phyloP scores from a whole-genome alignment of 306 rosid genomes.

The Rosa rugosa region DNA sequence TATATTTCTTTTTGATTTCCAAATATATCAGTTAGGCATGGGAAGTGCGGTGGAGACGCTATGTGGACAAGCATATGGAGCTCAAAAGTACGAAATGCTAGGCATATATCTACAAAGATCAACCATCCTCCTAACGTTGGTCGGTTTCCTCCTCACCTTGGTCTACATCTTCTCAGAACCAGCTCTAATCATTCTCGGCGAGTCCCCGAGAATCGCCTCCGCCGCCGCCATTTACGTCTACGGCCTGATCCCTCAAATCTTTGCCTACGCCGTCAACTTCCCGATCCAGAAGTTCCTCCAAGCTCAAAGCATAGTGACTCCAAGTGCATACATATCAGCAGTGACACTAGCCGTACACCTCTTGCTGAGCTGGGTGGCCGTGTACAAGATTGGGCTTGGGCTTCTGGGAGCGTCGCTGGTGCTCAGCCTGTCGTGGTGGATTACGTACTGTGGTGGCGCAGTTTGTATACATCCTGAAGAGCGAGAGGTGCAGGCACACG shows the following conservation, averaged over 20 bases:
- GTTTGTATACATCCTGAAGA: constrained; percentile 57
- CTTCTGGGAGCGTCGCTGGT: constrained; percentile 62
- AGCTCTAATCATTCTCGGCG: constrained; percentile 43
- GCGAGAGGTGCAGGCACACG: constrained; percentile 50
- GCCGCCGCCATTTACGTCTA: constrained; percentile 56
- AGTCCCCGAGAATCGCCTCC: constrained; percentile 52
- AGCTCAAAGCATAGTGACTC: constrained; percentile 71
- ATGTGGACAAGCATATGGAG: constrained; percentile 87
- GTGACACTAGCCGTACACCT: constrained; percentile 54
- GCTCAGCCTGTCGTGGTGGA: constrained; percentile 88
- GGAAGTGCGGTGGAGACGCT: constrained; percentile 92
- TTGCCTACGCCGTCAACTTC: constrained; percentile 68
- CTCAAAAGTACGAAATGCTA: constrained; percentile 51
- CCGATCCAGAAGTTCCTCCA: constrained; percentile 81
- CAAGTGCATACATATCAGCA: constrained; percentile 64
- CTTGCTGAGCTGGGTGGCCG: constrained; percentile 50
- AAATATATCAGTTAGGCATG: constrained; percentile 61
- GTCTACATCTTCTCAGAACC: constrained; percentile 48
- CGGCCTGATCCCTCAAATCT: constrained; percentile 77
- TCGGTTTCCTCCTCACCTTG: constrained; percentile 24
- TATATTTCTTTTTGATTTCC: neutral
- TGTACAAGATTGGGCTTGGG: constrained; percentile 58
- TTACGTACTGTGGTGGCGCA: constrained; percentile 62
- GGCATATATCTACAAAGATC: constrained; percentile 74
- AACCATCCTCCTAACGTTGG: constrained; percentile 41